Evolutionary conservation across 768 basidiomycete genomes (phyloP).

Genomic region (Boletus subcaerulescens): DNA sequence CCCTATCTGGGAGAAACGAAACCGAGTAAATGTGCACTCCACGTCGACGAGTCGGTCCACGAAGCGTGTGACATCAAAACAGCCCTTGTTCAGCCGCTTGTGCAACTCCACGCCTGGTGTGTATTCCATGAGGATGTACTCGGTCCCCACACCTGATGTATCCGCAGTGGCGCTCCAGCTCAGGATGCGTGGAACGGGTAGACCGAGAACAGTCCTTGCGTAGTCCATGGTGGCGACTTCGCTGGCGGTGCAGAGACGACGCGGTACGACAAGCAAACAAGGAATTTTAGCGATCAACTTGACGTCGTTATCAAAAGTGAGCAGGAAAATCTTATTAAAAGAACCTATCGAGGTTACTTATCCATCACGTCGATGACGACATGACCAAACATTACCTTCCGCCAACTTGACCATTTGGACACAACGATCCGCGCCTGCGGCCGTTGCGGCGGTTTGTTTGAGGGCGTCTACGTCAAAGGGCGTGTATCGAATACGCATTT

Average conservation of each 20-base stretch:
- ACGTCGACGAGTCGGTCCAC: slow-evolving; percentile 20
- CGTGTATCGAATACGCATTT: not conserved
- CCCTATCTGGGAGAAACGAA: slow-evolving; percentile 32
- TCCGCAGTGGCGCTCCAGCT: slow-evolving; percentile 28
- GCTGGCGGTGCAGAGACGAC: slow-evolving; percentile 32
- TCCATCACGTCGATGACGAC: too few species aligned
- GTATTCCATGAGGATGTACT: slow-evolving; percentile 37
- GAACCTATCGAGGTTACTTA: slow-evolving; percentile 10
- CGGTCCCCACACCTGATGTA: slow-evolving; percentile 26
- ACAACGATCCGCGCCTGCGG: slow-evolving; percentile 13
- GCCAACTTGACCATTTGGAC: slow-evolving; percentile 15
- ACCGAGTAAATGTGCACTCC: slow-evolving; percentile 16
- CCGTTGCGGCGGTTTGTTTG: slow-evolving; percentile 12
- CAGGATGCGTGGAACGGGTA: slow-evolving; percentile 31
- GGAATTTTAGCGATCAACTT: slow-evolving; percentile 18
- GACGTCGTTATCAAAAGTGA: slow-evolving; percentile 10
- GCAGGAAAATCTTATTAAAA: slow-evolving; percentile 15
- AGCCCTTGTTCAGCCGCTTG: slow-evolving; percentile 7
- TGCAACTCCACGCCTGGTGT: slow-evolving; percentile 22
- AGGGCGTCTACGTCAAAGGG: slow-evolving; percentile 19
- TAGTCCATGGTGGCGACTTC: slow-evolving; percentile 38
- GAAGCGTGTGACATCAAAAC: slow-evolving; percentile 1
- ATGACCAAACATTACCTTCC: slow-evolving; percentile 1
- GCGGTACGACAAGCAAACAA: slow-evolving; percentile 25
- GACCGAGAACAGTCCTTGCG: slow-evolving; percentile 20